phyloP scores from a whole-genome alignment of 192 early-diverging fungal species.

The Chytriomyces confervae region DNA sequence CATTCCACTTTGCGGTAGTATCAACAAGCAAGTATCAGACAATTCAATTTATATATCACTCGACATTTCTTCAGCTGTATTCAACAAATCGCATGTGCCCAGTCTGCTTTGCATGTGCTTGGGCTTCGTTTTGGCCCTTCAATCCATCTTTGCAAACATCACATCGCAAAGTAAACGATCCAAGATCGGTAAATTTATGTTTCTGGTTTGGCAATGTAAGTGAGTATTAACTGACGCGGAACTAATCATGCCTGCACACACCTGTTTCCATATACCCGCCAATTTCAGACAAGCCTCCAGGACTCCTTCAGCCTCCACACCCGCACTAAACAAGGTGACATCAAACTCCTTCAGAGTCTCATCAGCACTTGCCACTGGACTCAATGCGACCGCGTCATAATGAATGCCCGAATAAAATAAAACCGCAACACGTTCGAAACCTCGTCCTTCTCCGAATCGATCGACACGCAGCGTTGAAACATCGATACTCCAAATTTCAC shows the following conservation, averaged over 20 bases:
- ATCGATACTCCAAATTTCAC: conserved; percentile 77
- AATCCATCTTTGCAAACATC: conserved; percentile 59
- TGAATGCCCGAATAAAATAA: conserved; percentile 62
- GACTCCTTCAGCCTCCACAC: conserved; percentile 32
- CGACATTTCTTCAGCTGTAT: conserved; percentile 30
- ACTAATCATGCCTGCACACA: neutral
- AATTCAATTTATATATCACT: neutral
- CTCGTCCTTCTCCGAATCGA: conserved; percentile 66
- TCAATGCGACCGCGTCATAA: conserved; percentile 78
- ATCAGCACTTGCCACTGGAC: conserved; percentile 46
- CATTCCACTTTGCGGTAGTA: too few relatives aligned
- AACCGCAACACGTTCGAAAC: conserved; percentile 9
- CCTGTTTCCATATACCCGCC: conserved; percentile 51
- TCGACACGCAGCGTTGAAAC: conserved; percentile 71
- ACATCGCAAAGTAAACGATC: conserved; percentile 74
- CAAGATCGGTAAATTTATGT: conserved; percentile 76
- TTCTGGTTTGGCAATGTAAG: conserved; percentile 40
- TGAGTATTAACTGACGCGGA: neutral
- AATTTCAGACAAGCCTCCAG: conserved; percentile 46
- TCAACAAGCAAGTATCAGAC: too few relatives aligned
- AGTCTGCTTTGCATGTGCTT: conserved; percentile 62
- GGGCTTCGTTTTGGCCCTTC: conserved; percentile 67
- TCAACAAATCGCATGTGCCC: conserved; percentile 56
- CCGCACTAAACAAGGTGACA: conserved; percentile 65
- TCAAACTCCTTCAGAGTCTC: conserved; percentile 68